Evolutionary conservation across 2,329 filamentous ascomycete species (phyloP), one percentile per base, ranked within the genome.

Genomic region (Colletotrichum eleusines): DNA sequence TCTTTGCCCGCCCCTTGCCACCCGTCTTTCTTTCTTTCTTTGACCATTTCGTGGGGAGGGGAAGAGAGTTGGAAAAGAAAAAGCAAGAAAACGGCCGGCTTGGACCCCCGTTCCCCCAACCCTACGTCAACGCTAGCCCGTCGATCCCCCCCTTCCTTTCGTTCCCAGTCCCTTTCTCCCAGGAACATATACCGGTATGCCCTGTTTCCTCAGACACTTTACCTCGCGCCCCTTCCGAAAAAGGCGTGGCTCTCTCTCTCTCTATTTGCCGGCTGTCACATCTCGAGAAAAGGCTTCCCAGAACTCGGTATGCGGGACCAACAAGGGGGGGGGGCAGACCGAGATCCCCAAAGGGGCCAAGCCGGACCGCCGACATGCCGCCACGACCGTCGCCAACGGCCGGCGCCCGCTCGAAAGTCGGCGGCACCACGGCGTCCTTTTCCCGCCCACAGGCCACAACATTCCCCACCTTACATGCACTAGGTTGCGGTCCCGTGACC

Each of bases 331-430:
- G 20, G 42, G 28, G 9, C 42, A 48, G 57, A 46, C 40, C 42
- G 44, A 46, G 40, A 60, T 23, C 40, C n/a, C 40, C 28, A 35
- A 60, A 60, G 57, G 8, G 40, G 65, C 60, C 65, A 64, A 64
- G 65, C 60, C 65, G 65, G 60, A 64, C 51, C 65, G 65, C 65
- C 65, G 65, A 26, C 20, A 35, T 57, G 26, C 65, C 60, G 65
- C 51, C 42, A 40, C 60, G 9, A 51, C 65, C 65, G 40, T 46
- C 28, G 38, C 9, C 59, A 64, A 55, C 65, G 60, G 48, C 63
- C 54, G 40, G 42, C 40, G 51, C 8, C 14, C 48, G 23, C 48
- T 3, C 20, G 44, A 46, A n/a, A 20, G 44, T n/a, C 42, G 18
- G 42, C 12, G 16, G 28, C 5, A 5, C 26, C 40, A 44, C 26